Evolutionary conservation across 2,329 filamentous ascomycete genomes (phyloP).

Genomic region (Aspergillus neotritici): DNA sequence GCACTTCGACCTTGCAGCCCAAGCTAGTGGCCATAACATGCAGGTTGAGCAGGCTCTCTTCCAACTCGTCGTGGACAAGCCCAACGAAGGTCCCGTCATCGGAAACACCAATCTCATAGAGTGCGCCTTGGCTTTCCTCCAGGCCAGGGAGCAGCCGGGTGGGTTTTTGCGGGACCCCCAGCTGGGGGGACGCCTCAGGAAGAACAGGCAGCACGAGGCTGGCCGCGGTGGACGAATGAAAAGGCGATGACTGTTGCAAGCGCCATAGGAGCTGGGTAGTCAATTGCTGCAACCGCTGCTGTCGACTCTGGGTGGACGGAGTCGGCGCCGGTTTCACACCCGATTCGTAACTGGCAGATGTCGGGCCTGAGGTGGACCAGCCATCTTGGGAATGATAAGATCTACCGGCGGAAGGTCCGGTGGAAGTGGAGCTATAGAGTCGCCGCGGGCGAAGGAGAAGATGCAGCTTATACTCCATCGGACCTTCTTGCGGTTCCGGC

Average conservation of each 20-base stretch:
- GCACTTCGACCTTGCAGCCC: conserved; percentile 76
- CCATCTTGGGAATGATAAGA: conserved; percentile 44
- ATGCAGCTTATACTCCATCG: conserved; percentile 95
- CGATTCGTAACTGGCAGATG: conserved; percentile 27
- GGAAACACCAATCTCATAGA: conserved; percentile 94
- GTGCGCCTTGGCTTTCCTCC: conserved; percentile 84
- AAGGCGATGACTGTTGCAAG: conserved; percentile 86
- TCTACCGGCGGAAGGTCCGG: conserved; percentile 49
- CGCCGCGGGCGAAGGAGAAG: conserved; percentile 73
- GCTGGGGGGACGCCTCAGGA: conserved; percentile 57
- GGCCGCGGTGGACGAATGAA: conserved; percentile 73
- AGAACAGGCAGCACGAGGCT: conserved; percentile 70
- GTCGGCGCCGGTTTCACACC: conserved; percentile 34
- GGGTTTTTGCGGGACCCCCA: conserved; percentile 52
- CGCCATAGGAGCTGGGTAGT: conserved; percentile 95
- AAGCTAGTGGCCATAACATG: conserved; percentile 87
- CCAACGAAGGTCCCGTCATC: conserved; percentile 91
- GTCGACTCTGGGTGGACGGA: conserved; percentile 63
- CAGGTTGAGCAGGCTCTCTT: conserved; percentile 81
- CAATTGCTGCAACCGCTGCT: conserved; percentile 79
- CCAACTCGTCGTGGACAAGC: conserved; percentile 81
- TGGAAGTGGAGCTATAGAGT: conserved; percentile 67
- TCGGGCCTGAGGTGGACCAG: conserved; percentile 17
- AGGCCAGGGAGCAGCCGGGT: conserved; percentile 63
- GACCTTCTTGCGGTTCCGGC: conserved; percentile 87